These are phyloP conservation scores for Schwanniomyces occidentalis DNA, from an alignment of 805 yeast species.

Conservation along the genomic window DNA sequence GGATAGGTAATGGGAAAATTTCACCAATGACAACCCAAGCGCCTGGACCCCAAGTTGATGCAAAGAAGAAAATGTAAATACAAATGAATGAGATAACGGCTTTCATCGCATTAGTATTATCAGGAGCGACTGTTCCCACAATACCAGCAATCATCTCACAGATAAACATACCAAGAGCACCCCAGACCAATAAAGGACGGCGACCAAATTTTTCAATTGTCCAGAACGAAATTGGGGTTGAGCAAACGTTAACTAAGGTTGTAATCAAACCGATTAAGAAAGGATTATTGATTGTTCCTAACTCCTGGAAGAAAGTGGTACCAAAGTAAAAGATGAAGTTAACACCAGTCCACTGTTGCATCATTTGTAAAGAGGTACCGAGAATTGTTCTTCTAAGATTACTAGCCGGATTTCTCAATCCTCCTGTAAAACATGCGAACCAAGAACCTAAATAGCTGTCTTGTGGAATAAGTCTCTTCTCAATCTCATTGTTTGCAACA, in stretches of 20 bases:
- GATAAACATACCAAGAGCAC: slow-evolving; percentile 62
- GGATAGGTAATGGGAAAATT: slow-evolving; percentile 36
- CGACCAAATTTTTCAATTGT: slow-evolving; percentile 59
- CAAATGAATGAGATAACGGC: slow-evolving; percentile 38
- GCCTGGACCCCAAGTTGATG: slow-evolving; percentile 43
- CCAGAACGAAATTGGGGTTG: slow-evolving; percentile 36
- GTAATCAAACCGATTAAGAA: slow-evolving; percentile 35
- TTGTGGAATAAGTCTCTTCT: slow-evolving; percentile 19
- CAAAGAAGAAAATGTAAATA: slow-evolving; percentile 41
- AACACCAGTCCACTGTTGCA: slow-evolving; percentile 90
- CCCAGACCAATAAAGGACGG: slow-evolving; percentile 58
- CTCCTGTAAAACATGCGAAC: slow-evolving; percentile 30
- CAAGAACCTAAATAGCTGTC: slow-evolving; percentile 18
- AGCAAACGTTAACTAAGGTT: slow-evolving; percentile 7
- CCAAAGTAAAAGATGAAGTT: slow-evolving; percentile 91
- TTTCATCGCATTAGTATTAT: slow-evolving; percentile 30
- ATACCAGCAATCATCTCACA: slow-evolving; percentile 52
- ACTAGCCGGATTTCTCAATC: slow-evolving; percentile 29
- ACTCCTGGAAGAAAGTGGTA: slow-evolving; percentile 69
- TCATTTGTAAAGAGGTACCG: slow-evolving; percentile 68
- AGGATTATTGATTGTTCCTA: slow-evolving; percentile 46
- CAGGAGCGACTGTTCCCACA: slow-evolving; percentile 42
- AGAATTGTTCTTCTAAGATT: slow-evolving; percentile 49
- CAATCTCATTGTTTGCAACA: slow-evolving; percentile 20
- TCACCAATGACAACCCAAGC: slow-evolving; percentile 40